Evolutionary conservation across 176 grass and related monocot genomes (phyloP).

Genomic region (barley (Hordeum vulgare)): MorexV3_pseudomolecules_assembly NC_058522.1:518484753-518485252

Average conservation of each 20-base stretch:
- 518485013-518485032: no score
- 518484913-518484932: background rate
- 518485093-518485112: conserved; percentile 69
- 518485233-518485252: conserved; percentile 2
- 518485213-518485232: no score
- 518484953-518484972: background rate
- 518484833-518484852: conserved; percentile 7
- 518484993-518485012: no score
- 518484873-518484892: background rate
- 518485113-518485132: conserved; percentile 12
- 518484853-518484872: background rate
- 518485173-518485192: conserved; percentile 42
- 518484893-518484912: background rate
- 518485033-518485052: no score
- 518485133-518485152: conserved; percentile 49
- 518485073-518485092: background rate
- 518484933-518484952: background rate
- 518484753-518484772: no score
- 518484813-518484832: no score
- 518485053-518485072: no score
- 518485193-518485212: no score
- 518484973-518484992: background rate
- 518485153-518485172: conserved; percentile 57
- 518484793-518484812: no score
- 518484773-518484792: no score